Base-by-base conservation (phyloP, 2,329 filamentous ascomycete genomes). In the Balansia obtecta region DNA sequence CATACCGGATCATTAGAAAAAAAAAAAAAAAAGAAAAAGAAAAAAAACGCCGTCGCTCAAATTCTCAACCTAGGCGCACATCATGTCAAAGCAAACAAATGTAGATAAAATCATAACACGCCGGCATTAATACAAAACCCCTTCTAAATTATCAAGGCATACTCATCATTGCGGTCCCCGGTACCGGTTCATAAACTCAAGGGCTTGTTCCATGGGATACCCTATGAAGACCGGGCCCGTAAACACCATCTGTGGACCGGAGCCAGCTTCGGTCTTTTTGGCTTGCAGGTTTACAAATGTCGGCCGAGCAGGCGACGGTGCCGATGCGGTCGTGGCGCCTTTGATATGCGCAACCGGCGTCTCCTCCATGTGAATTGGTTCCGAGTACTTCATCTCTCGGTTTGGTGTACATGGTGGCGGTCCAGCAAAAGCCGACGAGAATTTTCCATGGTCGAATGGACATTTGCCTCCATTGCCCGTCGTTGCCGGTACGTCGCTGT, bases 181-280 rank as follows among this genome's bases (percentile, higher is more conserved):
- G 52, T 73, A 76, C 50, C 80, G 74, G 57, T 85, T 82, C 71
- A 94, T 77, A 48, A 94, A 76, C 50, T 79, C 74, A 22, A 87
- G 77, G n/a, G 87, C 86, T 63, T 94, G 83, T 53, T 94, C 87
- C 54, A 88, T 78, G 10, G 85, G 82, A 61, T 95, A 96, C 0
- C 91, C 91, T 59, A 97, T 88, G 61, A 96, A 96, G 0, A 96
- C 89, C 0, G 91, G 91, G 0, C 91, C 91, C 9, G 87, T 95
- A 62, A 96, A 95, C 0, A 94, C 74, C 78, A 96, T 85, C 58
- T 85, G 83, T 10, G 86, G 79, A 10, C 57, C 56, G 9, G 59
- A 57, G 10, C 58, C 62, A 39, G 55, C 54, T 6, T 56, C 57
- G 49, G 59, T 60, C 56, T 69, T 65, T 45, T 60, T 48, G 38